Conservation (phyloP, 805 yeast species). For the Pichia manshurica region DNA sequence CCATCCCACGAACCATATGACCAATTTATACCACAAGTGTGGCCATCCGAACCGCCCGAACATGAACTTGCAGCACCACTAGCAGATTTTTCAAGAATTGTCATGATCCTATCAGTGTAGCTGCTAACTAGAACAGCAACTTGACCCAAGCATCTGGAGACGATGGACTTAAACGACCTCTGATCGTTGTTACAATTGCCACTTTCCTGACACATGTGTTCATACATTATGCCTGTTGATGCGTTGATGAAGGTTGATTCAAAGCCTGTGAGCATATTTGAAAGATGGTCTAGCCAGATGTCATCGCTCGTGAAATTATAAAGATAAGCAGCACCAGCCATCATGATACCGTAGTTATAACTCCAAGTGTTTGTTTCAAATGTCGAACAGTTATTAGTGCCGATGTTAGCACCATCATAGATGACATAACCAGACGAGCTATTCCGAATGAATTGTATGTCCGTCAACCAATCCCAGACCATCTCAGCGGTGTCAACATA, state of each 20-base stretch:
- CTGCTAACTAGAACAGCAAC: conserved; percentile 52
- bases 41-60: conserved; percentile 79
- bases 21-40: conserved; percentile 84
- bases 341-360: conserved; percentile 62
- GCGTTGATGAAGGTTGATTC: conserved; percentile 40
- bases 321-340: conserved; percentile 66
- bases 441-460: conserved; percentile 20
- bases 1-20: conserved; percentile 54
- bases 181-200: conserved; percentile 66
- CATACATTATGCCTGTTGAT: conserved; percentile 45
- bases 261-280: conserved; percentile 35
- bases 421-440: conserved; percentile 34
- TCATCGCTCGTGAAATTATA: conserved; percentile 52
- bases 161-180: conserved; percentile 66
- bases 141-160: conserved; percentile 56
- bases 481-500: conserved; percentile 69
- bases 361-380: conserved; percentile 54
- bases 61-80: conserved; percentile 73
- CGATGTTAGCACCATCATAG: conserved; percentile 55
- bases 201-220: conserved; percentile 51
- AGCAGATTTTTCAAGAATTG: conserved; percentile 39
- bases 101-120: conserved; percentile 37
- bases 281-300: conserved; percentile 37
- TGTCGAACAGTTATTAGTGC: conserved; percentile 40
- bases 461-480: conserved; percentile 62